These are phyloP conservation scores for Ogataea trehalophila DNA, from an alignment of 805 yeast genomes.

Conservation along the genomic window DNA sequence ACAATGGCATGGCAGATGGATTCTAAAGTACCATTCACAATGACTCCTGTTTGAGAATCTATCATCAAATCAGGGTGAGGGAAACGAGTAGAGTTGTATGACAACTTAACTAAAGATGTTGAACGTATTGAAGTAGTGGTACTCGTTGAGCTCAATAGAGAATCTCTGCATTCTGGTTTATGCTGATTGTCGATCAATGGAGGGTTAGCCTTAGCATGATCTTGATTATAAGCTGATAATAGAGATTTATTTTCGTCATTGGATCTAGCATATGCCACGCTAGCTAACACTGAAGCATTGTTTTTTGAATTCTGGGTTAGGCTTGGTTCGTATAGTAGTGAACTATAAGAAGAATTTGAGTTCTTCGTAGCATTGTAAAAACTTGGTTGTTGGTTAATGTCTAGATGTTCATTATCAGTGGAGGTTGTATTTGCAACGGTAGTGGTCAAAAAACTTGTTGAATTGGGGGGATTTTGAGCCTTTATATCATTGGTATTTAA, in stretches of 20 bases:
- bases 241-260: conserved; percentile 1
- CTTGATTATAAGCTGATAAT: neutral
- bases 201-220: neutral
- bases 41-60: conserved; percentile 41
- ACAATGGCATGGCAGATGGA: conserved; percentile 72
- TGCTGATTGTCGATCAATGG: neutral
- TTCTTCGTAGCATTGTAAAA: too few relatives aligned
- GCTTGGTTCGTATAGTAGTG: too few relatives aligned
- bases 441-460: neutral
- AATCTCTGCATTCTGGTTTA: conserved; percentile 9
- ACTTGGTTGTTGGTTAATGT: neutral
- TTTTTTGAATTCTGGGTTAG: too few relatives aligned
- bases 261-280: neutral
- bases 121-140: conserved; percentile 2
- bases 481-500: neutral
- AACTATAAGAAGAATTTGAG: too few relatives aligned
- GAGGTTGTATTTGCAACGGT: neutral
- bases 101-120: conserved; percentile 10
- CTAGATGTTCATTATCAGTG: neutral
- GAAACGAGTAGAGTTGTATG: conserved; percentile 37
- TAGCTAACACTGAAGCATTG: too few relatives aligned
- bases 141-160: conserved; percentile 13
- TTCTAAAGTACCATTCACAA: conserved; percentile 57
- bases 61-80: conserved; percentile 61
- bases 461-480: neutral